Evolutionary conservation across 1,139 yeast species (phyloP), one percentile per base, ranked within the genome.

Genomic region (Debaryomycetaceae sp.): DNA sequence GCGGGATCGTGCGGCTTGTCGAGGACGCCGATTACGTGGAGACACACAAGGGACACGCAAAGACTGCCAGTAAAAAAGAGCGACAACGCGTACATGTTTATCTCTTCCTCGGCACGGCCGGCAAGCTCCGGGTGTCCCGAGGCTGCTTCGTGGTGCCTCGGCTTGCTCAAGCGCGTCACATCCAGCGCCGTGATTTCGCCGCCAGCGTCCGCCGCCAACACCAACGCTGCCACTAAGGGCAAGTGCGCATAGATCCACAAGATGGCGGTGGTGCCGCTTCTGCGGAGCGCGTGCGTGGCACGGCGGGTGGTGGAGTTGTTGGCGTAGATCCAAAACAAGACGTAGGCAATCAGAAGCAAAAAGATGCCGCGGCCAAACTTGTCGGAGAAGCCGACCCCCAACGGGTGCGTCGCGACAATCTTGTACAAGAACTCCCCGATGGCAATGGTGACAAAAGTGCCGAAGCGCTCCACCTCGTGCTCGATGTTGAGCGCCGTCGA

Each of bases 401-500:
- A 57, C 0, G 77, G 71, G 10, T 65, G 58, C 1, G 52, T 51
- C 2, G 78, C 71, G n/a, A 75, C 79, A n/a, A 74, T 60, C 34
- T 70, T 72, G 43, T 71, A 76, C 17, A 78, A 53, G 41, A 74
- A 78, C 42, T 78, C 84, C 17, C 85, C 85, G 42, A 78, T 62
- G 5, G 83, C 83, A 53, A 78, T 77, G 39, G 78, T 71, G 32
- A 65, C 78, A 46, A 78, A 78, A 0, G 77, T 72, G 2, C 69
- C 64, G 44, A 65, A 67, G 35, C 85, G 53, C 47, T 78, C 85
- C 14, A 75, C 81, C 44, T 76, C 83, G 44, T 78, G 84, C 44
- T 78, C 83, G 36, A 79, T 73, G 44, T 77, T 78, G 36, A 77
- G 51, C 0, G 84, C 84, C 0, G 85, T 76, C 4, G 80, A 69